A percentile compares a stretch with the other conserved stretches of the same genome.
Evolutionary conservation across 73 alveolate species (phyloP).

Genomic region (Paramecium tetraurelia): DNA sequence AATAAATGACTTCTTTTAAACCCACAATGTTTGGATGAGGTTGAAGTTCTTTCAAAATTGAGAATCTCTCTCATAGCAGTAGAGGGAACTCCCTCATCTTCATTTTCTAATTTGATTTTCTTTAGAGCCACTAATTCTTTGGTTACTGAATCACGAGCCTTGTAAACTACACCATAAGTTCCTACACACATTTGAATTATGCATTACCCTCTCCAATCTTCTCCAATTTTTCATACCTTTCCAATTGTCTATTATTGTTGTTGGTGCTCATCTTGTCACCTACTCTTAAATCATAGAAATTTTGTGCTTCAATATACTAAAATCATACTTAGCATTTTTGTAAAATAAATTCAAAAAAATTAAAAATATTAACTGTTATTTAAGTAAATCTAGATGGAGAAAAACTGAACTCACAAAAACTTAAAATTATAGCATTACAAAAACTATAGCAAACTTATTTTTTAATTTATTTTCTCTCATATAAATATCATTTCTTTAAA

Average conservation of each 20-base stretch:
- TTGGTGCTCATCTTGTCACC: not conserved
- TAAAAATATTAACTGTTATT: conserved; percentile 17
- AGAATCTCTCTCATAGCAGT: conserved; percentile 92
- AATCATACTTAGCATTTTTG: not conserved
- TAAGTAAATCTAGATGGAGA: not conserved
- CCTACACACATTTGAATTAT: conserved; percentile 62
- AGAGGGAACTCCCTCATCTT: conserved; percentile 93
- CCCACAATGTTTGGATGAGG: conserved; percentile 87
- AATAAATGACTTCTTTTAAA: conserved; percentile 67
- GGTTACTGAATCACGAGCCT: conserved; percentile 75
- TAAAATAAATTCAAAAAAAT: conserved; percentile 1
- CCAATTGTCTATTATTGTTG: conserved; percentile 21
- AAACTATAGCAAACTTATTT: not conserved
- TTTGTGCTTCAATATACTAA: not conserved
- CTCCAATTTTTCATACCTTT: conserved; percentile 80
- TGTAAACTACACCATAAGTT: conserved; percentile 93
- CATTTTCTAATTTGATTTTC: conserved; percentile 86
- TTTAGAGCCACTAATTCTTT: conserved; percentile 87
- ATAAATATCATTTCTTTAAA: conserved; percentile 3
- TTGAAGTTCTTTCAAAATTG: conserved; percentile 76
- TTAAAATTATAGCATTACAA: not conserved
- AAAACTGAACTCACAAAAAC: not conserved
- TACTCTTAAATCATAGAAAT: conserved; percentile 16
- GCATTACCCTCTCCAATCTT: conserved; percentile 78
- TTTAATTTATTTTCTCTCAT: not conserved